Evolutionary conservation across 1,284 basidiomycete species (phyloP).

Genomic region (Chondrostereum purpureum): DNA sequence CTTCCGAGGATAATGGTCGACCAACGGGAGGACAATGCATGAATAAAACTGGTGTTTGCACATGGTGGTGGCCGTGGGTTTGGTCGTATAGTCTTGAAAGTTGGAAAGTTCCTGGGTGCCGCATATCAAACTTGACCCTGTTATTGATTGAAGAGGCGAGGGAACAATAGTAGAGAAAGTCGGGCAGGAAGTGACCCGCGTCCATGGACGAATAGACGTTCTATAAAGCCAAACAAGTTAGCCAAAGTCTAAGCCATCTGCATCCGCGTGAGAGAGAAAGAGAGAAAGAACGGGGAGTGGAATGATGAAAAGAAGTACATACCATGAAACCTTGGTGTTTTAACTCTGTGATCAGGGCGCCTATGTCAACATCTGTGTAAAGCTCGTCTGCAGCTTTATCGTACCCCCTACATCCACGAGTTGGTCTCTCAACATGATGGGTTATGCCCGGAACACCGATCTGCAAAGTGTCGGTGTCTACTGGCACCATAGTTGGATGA

Average conservation of each 20-base stretch:
- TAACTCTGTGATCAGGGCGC: constrained; percentile 45
- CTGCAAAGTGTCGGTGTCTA: not conserved
- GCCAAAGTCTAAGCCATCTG: not conserved
- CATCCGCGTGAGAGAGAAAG: not conserved
- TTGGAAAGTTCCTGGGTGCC: not conserved
- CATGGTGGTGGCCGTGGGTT: constrained; percentile 14
- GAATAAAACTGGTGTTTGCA: constrained; percentile 58
- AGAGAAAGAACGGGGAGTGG: constrained; percentile 7
- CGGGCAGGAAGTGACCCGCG: constrained; percentile 71
- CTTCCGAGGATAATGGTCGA: constrained; percentile 53
- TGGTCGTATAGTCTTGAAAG: not conserved
- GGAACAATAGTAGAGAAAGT: constrained; percentile 74
- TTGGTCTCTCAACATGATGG: not conserved
- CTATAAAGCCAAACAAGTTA: constrained; percentile 25
- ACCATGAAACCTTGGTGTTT: constrained; percentile 56
- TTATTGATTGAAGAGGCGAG: constrained; percentile 61
- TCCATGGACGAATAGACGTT: constrained; percentile 69
- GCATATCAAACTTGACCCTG: constrained; percentile 22
- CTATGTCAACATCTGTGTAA: constrained; percentile 37
- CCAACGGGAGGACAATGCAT: constrained; percentile 65
- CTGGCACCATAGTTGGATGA: not conserved
- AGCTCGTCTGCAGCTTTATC: constrained; percentile 37
- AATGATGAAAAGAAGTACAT: constrained; percentile 18
- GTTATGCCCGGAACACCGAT: not conserved
- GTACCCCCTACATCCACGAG: constrained; percentile 20